Percentiles rank a stretch among this genome's conserved stretches.
Conservation (phyloP, 176 grass and related monocot species). For the Otatea glauca region DNA sequence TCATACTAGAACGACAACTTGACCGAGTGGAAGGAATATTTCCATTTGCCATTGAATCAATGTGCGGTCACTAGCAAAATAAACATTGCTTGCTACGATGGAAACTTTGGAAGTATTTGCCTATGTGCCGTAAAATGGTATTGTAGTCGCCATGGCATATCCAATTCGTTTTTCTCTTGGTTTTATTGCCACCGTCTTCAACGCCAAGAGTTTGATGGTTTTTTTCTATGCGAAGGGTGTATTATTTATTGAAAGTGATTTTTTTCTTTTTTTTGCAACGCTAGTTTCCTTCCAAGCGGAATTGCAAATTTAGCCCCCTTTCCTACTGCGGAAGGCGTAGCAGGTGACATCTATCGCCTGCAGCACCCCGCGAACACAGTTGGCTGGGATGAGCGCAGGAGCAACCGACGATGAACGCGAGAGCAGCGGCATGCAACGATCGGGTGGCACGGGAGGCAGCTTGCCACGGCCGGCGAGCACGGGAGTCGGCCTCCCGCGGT, state of each 20-base stretch:
- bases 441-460: too few relatives aligned
- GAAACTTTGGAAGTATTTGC: background rate
- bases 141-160: background rate
- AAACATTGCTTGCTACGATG: background rate
- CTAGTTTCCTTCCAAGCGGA: too few relatives aligned
- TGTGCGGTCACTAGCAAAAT: background rate
- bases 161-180: background rate
- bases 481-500: too few relatives aligned
- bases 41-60: background rate
- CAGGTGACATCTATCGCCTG: too few relatives aligned
- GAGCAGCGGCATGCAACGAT: too few relatives aligned
- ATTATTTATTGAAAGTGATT: background rate
- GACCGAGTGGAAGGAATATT: background rate
- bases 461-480: too few relatives aligned
- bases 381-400: too few relatives aligned
- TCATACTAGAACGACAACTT: background rate
- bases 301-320: too few relatives aligned
- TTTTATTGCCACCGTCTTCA: background rate
- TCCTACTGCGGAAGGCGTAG: too few relatives aligned
- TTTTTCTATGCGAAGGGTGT: background rate
- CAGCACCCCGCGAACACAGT: too few relatives aligned
- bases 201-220: background rate
- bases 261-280: too few relatives aligned
- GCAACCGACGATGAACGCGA: too few relatives aligned
- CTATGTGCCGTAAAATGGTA: background rate